Evolutionary conservation across 768 basidiomycete genomes (phyloP), one percentile per base, ranked within the genome.

Genomic region (Stropharia rugosoannulata): DNA sequence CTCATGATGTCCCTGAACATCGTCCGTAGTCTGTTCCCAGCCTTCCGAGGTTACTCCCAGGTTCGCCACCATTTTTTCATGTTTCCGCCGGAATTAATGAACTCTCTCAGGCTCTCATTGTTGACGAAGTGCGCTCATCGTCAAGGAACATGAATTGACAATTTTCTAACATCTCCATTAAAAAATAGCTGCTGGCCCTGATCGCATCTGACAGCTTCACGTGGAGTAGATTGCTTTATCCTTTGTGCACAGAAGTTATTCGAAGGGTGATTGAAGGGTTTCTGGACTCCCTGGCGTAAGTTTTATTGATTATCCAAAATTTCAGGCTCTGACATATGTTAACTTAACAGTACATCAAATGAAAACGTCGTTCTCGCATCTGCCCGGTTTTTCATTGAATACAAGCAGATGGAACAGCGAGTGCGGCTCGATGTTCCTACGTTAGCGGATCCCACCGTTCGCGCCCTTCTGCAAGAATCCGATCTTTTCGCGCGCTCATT

Each of bases 401-500:
- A 87, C 64, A 81, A 86, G 55, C 90, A 92, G 66, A 79, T 93
- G 70, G 83, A 86, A 61, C 86, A 88, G 61, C 84, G 90, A 55
- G 75, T 93, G 16, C 83, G 82, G 41, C 80, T 92, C 54, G 90
- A 93, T 65, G 78, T 90, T 38, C 90, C 90, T 54, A 89, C 91
- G 8, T 79, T 93, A 50, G 75, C 86, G 52, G 89, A 91, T 64
- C 86, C 90, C 46, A 66, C 75, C 56, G 77, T 88, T 19, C 85
- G 88, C 56, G 89, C 91, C 66, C 81, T 93, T 41, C 76, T 93
- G n/a, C 86, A 89, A 57, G 90, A 93, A 71, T 89, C 91, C 38
- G 91, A 93, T 66, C 78, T 90, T 35, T 93, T 93, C 65, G 87
- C 88, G 41, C 81, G 88, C 56, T 93, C 91, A 10, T 92, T 93